Percentiles rank a stretch among this genome's conserved stretches.
Conservation (phyloP, 179 eudicot species). For the Patellifolia procumbens region DNA sequence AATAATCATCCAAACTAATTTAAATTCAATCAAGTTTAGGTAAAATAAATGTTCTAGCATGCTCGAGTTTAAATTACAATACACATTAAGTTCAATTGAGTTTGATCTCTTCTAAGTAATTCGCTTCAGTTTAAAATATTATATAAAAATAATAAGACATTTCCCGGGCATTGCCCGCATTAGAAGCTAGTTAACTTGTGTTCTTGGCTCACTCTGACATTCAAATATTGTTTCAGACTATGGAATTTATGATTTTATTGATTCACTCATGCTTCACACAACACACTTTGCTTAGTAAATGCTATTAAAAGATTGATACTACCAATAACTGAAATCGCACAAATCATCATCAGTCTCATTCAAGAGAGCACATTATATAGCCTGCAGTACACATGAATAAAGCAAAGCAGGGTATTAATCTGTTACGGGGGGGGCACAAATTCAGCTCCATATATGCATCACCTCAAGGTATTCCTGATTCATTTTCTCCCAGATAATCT, state of each 20-base stretch:
- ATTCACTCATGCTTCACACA: neutral
- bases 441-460: conserved; percentile 13
- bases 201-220: neutral
- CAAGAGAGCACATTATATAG: neutral
- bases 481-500: conserved; percentile 69
- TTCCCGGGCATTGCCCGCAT: too few relatives aligned
- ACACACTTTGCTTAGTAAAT: neutral
- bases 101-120: too few relatives aligned
- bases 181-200: neutral
- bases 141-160: too few relatives aligned
- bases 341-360: neutral
- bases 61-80: too few relatives aligned
- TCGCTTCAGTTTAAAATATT: too few relatives aligned
- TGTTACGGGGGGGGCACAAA: neutral
- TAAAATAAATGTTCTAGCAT: too few relatives aligned
- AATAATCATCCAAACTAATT: too few relatives aligned
- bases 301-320: neutral
- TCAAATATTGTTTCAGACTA: neutral
- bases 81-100: too few relatives aligned
- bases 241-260: neutral
- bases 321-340: neutral
- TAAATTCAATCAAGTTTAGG: too few relatives aligned
- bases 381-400: neutral
- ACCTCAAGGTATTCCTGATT: conserved; percentile 81
- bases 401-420: neutral